Conservation (phyloP, 257 asterid genomes). For the Buddleja alternifolia region DNA sequence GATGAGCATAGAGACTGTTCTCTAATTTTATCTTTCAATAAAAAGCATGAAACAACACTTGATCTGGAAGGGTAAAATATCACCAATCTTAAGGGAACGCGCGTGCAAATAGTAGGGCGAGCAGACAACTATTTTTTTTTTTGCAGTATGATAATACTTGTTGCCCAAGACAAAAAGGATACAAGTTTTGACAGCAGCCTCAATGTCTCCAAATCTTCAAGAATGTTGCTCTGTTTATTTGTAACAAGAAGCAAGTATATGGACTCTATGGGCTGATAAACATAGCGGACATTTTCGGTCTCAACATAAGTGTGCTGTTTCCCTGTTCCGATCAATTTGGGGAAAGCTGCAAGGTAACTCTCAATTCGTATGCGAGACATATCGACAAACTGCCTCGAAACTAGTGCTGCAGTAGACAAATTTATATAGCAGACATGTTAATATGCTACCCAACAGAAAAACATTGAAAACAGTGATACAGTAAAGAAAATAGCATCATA, state of each 20-base stretch:
- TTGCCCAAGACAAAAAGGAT: slow-evolving; percentile 43
- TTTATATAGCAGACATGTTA: slow-evolving; percentile 25
- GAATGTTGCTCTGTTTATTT: slow-evolving; percentile 78
- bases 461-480: background rate
- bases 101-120: background rate
- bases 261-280: slow-evolving; percentile 74
- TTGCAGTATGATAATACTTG: too few species aligned
- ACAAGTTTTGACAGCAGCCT: slow-evolving; percentile 79
- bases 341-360: slow-evolving; percentile 81
- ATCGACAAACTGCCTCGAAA: slow-evolving; percentile 79
- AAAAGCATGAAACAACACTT: background rate
- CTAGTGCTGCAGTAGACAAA: slow-evolving; percentile 52
- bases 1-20: background rate
- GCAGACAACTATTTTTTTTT: too few species aligned
- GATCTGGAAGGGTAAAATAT: background rate
- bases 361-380: slow-evolving; percentile 83
- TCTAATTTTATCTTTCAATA: background rate
- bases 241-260: slow-evolving; percentile 79
- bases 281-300: slow-evolving; percentile 82
- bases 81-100: background rate
- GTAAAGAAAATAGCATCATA: too few species aligned
- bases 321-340: slow-evolving; percentile 75
- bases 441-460: background rate
- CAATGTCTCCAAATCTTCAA: slow-evolving; percentile 80
- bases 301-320: slow-evolving; percentile 77